Evolutionary conservation across 441 rosid species (phyloP).

Genomic region (Croton laevigatus): DNA sequence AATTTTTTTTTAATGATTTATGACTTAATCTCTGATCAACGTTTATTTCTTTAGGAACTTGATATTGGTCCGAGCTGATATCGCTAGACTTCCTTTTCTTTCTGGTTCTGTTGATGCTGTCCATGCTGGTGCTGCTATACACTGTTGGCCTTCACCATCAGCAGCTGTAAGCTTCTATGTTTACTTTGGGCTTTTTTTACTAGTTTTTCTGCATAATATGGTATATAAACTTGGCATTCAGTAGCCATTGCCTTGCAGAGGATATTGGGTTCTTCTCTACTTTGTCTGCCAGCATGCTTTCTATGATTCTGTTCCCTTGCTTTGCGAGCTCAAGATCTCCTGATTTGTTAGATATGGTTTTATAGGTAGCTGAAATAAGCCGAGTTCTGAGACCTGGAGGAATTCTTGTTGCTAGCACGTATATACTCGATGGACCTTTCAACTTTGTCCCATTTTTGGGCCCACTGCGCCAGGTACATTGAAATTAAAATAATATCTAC

Average conservation of each 20-base stretch:
- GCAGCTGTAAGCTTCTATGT: constrained; percentile 49
- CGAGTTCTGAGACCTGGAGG: constrained; percentile 86
- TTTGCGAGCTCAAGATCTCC: not conserved
- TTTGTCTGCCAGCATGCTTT: not conserved
- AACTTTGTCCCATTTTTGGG: constrained; percentile 44
- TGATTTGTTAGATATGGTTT: constrained; percentile 17
- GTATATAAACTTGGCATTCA: not conserved
- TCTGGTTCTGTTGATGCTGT: constrained; percentile 81
- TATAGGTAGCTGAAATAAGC: constrained; percentile 85
- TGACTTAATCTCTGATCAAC: not conserved
- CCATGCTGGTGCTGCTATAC: constrained; percentile 92
- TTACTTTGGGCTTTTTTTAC: not conserved
- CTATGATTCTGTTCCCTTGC: not conserved
- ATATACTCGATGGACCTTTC: constrained; percentile 59
- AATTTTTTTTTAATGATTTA: not conserved
- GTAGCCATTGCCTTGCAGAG: not conserved
- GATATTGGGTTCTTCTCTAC: not conserved
- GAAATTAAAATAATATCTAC: too few species aligned
- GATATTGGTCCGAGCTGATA: constrained; percentile 79
- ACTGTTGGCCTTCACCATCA: constrained; percentile 93
- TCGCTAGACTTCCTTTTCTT: constrained; percentile 74
- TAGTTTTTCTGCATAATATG: constrained; percentile 3
- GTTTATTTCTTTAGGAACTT: constrained; percentile 49
- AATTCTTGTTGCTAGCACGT: constrained; percentile 72
- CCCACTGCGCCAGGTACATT: constrained; percentile 49